These are phyloP conservation scores for Elaeagnus macrophylla DNA, from an alignment of 306 rosid genomes.

Conservation along the genomic window DNA sequence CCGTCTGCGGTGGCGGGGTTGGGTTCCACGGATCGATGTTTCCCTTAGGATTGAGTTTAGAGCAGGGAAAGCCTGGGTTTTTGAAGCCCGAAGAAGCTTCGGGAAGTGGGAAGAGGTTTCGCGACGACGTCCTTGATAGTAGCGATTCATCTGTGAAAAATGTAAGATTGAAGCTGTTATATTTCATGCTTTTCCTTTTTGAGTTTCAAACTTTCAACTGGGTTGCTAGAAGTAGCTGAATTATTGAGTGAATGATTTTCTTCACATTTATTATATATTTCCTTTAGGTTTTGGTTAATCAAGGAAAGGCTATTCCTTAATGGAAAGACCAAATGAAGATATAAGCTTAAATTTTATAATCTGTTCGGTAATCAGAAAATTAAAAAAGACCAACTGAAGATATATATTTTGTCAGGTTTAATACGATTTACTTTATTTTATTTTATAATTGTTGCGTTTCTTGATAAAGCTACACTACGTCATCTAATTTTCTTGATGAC, in stretches of 20 bases:
- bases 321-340: too few species aligned
- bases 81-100: conserved; percentile 81
- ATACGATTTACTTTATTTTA: neutral
- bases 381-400: conserved; percentile 3
- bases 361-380: neutral
- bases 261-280: too few species aligned
- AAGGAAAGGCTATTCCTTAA: too few species aligned
- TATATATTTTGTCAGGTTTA: too few species aligned
- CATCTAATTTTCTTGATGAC: too few species aligned
- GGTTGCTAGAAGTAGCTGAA: neutral
- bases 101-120: conserved; percentile 73
- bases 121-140: conserved; percentile 52
- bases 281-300: too few species aligned
- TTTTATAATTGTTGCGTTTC: too few species aligned
- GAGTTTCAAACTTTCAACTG: neutral
- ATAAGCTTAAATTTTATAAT: neutral
- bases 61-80: conserved; percentile 68
- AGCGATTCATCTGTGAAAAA: conserved; percentile 53
- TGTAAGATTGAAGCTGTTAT: conserved; percentile 32
- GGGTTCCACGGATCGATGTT: conserved; percentile 59
- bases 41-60: conserved; percentile 80
- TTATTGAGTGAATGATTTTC: too few species aligned
- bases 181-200: neutral
- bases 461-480: too few species aligned
- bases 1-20: conserved; percentile 29